Percentiles rank a stretch among this genome's conserved stretches.
phyloP scores from a whole-genome alignment of 768 basidiomycete genomes.

The Pleurotus citrinopileatus region DNA sequence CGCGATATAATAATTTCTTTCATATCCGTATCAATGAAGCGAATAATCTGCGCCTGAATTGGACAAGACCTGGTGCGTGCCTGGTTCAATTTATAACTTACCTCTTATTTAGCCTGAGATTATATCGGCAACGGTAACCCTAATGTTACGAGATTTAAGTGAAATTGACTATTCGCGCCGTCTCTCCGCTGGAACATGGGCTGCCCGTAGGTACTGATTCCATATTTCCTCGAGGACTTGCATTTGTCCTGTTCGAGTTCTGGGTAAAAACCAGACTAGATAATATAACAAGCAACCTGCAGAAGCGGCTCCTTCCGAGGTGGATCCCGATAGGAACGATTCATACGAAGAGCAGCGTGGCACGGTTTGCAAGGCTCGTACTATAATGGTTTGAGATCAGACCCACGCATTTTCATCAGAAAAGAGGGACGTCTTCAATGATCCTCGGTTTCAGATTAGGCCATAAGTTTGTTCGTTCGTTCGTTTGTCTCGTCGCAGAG shows the following conservation, averaged over 20 bases:
- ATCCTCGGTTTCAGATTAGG: slow-evolving; percentile 5
- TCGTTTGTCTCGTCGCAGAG: background rate
- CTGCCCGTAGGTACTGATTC: too few species aligned
- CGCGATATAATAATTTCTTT: too few species aligned
- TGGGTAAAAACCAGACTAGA: too few species aligned
- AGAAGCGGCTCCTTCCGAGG: background rate
- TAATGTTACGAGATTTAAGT: too few species aligned
- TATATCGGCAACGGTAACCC: background rate
- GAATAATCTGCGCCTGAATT: too few species aligned
- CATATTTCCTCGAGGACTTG: too few species aligned
- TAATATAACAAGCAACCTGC: too few species aligned
- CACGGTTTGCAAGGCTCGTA: background rate
- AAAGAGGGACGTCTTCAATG: background rate
- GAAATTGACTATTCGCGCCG: too few species aligned
- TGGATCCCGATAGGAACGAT: background rate
- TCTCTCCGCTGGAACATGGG: too few species aligned
- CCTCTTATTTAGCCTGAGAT: background rate
- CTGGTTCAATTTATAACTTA: background rate
- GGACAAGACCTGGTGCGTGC: background rate
- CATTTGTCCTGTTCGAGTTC: too few species aligned
- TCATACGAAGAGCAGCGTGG: background rate
- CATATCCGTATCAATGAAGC: too few species aligned
- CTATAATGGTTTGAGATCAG: background rate
- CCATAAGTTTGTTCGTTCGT: background rate
- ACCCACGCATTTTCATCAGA: background rate